phyloP scores from a whole-genome alignment of 1,284 basidiomycete genomes.

The Sparassis latifolia region DNA sequence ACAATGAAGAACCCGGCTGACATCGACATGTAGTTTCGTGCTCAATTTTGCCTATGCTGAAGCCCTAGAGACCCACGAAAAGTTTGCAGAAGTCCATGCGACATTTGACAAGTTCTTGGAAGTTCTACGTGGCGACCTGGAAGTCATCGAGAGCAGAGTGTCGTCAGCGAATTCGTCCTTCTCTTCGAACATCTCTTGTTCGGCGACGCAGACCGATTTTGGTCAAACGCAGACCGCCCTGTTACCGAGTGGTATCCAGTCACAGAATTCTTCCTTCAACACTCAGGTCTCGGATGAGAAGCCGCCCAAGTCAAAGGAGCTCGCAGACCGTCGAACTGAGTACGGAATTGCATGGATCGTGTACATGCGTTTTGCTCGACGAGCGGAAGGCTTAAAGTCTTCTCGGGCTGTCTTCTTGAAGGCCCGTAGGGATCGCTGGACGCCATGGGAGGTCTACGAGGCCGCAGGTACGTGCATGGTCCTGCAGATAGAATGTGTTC shows the following conservation, averaged over 20 bases:
- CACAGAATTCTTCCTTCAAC: constrained; percentile 31
- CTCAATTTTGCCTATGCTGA: constrained; percentile 90
- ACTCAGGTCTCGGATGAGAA: constrained; percentile 40
- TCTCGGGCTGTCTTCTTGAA: constrained; percentile 78
- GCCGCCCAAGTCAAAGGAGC: constrained; percentile 42
- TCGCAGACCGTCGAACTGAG: constrained; percentile 57
- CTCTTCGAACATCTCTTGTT: constrained; percentile 26
- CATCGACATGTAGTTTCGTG: constrained; percentile 56
- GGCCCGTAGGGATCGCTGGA: constrained; percentile 81
- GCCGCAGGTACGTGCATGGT: constrained; percentile 62
- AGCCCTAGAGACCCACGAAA: constrained; percentile 62
- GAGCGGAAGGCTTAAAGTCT: constrained; percentile 80
- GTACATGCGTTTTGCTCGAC: constrained; percentile 88
- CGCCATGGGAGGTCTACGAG: constrained; percentile 92
- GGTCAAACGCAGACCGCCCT: neutral
- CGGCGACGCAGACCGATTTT: constrained; percentile 16
- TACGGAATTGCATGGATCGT: constrained; percentile 72
- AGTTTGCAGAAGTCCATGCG: constrained; percentile 61
- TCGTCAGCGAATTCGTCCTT: constrained; percentile 39
- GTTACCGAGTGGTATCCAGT: constrained; percentile 10
- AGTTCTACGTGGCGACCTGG: constrained; percentile 67
- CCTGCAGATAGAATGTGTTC: constrained; percentile 1
- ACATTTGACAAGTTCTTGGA: constrained; percentile 70
- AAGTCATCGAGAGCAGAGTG: constrained; percentile 50
- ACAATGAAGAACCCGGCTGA: neutral